Evolutionary conservation across 495 filamentous ascomycete genomes (phyloP).

Genomic region (Oidiodendron maius): DNA sequence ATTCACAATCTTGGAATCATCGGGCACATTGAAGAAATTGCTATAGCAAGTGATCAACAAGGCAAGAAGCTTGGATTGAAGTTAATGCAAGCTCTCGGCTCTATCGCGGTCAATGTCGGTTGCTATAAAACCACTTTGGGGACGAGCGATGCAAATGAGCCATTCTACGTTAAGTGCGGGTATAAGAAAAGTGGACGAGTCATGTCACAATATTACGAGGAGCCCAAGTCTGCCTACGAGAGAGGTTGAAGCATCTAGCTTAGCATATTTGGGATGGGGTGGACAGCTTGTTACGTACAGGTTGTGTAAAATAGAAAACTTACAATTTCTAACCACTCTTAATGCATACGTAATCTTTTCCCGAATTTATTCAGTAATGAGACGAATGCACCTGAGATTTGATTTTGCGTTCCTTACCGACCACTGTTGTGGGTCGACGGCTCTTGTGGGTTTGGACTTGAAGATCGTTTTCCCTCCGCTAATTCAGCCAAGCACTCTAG

Average conservation of each 20-base stretch:
- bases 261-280: no score
- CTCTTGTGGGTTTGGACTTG: no score
- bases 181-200: slow-evolving; percentile 85
- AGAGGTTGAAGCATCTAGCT: not conserved
- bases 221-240: slow-evolving; percentile 33
- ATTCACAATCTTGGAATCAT: slow-evolving; percentile 68
- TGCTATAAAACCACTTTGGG: slow-evolving; percentile 77
- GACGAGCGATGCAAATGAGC: slow-evolving; percentile 68
- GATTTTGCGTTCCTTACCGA: no score
- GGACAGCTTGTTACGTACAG: no score
- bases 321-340: no score
- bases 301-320: no score
- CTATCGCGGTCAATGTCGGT: slow-evolving; percentile 70
- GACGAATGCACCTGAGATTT: no score
- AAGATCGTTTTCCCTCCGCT: no score
- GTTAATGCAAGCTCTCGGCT: slow-evolving; percentile 87
- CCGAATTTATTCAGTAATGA: no score
- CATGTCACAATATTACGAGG: slow-evolving; percentile 89
- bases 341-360: no score
- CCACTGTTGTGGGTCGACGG: no score
- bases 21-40: slow-evolving; percentile 96
- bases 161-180: slow-evolving; percentile 96
- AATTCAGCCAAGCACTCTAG: no score
- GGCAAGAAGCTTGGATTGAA: slow-evolving; percentile 89
- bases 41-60: slow-evolving; percentile 83